Conservation (phyloP, 2,329 filamentous ascomycete species). For the Arthrobotrys sphaeroides region DNA sequence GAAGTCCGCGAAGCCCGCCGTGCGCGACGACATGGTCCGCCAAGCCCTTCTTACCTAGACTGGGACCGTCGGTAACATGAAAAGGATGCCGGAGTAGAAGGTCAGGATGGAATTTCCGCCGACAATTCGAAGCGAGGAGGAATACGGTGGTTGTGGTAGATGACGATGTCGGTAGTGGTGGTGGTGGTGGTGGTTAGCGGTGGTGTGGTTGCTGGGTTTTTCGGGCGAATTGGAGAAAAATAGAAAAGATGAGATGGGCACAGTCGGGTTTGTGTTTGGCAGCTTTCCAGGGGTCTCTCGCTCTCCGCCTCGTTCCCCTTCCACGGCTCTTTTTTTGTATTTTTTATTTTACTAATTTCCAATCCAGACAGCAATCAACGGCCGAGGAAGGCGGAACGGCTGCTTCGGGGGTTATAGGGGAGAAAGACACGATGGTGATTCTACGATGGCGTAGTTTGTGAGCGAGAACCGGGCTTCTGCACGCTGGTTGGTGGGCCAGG, state of each 20-base stretch:
- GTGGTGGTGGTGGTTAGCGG: not conserved
- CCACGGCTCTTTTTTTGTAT: not conserved
- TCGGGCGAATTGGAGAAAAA: constrained; percentile 18
- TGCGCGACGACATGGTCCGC: constrained; percentile 59
- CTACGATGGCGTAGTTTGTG: constrained; percentile 16
- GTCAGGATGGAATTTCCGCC: not conserved
- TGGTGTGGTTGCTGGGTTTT: not conserved
- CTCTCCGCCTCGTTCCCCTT: not conserved
- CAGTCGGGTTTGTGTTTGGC: constrained; percentile 19
- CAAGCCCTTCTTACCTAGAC: constrained; percentile 54
- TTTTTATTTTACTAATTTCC: not conserved
- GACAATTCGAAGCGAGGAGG: not conserved
- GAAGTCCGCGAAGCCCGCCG: constrained; percentile 83
- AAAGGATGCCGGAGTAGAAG: constrained; percentile 1
- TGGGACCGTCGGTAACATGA: constrained; percentile 28
- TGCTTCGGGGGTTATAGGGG: not conserved
- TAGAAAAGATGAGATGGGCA: constrained; percentile 19
- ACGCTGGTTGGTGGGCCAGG: not conserved
- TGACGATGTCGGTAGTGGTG: not conserved
- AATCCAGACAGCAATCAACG: not conserved
- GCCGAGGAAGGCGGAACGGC: not conserved
- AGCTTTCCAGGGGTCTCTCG: constrained; percentile 5
- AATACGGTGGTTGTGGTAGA: not conserved
- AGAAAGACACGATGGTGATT: not conserved
- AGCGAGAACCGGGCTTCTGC: not conserved